Percentiles rank a stretch among this genome's conserved stretches.
These are phyloP conservation scores for Stylosanthes scabra DNA, from an alignment of 331 rosid species.

Conservation along the genomic window DNA sequence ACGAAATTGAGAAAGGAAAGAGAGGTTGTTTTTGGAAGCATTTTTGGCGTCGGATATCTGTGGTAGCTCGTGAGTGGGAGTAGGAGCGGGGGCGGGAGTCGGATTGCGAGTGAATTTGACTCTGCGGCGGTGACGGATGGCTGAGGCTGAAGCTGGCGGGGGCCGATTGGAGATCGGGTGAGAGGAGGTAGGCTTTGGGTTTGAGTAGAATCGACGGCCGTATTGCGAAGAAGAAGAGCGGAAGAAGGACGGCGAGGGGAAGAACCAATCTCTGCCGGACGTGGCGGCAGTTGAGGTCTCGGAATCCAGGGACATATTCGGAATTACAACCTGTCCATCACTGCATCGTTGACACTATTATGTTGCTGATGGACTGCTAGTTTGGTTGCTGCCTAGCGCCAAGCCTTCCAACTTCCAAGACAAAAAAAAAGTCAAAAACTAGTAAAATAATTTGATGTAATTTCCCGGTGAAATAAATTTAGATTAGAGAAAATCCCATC, in stretches of 20 bases:
- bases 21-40: slow-evolving; percentile 30
- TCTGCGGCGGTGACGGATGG: slow-evolving; percentile 66
- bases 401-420: not conserved
- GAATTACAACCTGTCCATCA: not conserved
- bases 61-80: slow-evolving; percentile 32
- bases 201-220: slow-evolving; percentile 59
- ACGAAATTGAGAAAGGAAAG: slow-evolving; percentile 38
- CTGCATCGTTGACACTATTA: not conserved
- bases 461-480: too few relatives aligned
- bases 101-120: slow-evolving; percentile 46
- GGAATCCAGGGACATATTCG: slow-evolving; percentile 47
- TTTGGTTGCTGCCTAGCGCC: not conserved
- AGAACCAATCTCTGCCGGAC: slow-evolving; percentile 77
- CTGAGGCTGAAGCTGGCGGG: slow-evolving; percentile 20
- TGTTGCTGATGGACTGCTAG: not conserved
- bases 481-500: too few relatives aligned
- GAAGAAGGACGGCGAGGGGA: slow-evolving; percentile 72
- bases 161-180: slow-evolving; percentile 41
- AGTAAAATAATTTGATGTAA: too few relatives aligned
- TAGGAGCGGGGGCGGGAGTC: slow-evolving; percentile 2
- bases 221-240: slow-evolving; percentile 49
- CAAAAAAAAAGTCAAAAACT: too few relatives aligned
- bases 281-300: slow-evolving; percentile 53
- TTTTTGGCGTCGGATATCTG: slow-evolving; percentile 30
- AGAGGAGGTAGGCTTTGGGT: slow-evolving; percentile 41